Evolutionary conservation across 306 rosid species (phyloP), one percentile per base, ranked within the genome.

Genomic region (Pterocarpus santalinus): DNA sequence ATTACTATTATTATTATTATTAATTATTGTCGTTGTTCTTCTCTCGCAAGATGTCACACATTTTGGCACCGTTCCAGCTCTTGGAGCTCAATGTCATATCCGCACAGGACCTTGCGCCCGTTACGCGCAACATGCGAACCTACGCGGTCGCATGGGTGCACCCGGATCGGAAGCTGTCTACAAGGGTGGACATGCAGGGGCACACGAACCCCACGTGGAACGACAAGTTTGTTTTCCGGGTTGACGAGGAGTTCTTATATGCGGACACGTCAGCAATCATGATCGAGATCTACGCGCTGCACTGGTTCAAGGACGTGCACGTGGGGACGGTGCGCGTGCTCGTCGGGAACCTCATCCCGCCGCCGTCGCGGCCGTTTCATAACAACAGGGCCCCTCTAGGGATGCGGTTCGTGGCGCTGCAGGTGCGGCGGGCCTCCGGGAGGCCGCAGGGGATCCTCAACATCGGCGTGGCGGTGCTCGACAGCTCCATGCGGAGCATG

Each of bases 401-500:
- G 0, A 91, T 92, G 97, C 79, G 90, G 9, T 94, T 94, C 22
- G 95, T 89, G n/a, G 98, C 97, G 0, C 82, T 94, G 2, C 98
- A 94, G 77, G 98, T 91, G 0, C 90, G 97, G 0, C 87, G 97
- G 2, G 84, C 84, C 7, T 94, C 98, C 0, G 94, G 98, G 1
- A 81, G 97, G 1, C 98, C 98, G 0, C 97, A 94, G 69, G 98
- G 98, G 76, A 94, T 94, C 71, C 81, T 94, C 13, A 94, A 94
- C 82, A 86, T 94, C 5, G 98, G 97, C 5, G 92, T 89, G 47
- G 87, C 92, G 7, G 56, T 94, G 43, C 91, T 94, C 2, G 95
- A 94, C 28, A 90, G 97, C 85, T 90, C 98, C 36, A 91, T 94
- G 97, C 55, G 97, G 30, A 92, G 95, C 90, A 92, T 94, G 97